Percentiles rank a stretch among this genome's conserved stretches.
Evolutionary conservation across 106 monocot genomes (phyloP).

Genomic region (Dioscorea dumetorum): DNA sequence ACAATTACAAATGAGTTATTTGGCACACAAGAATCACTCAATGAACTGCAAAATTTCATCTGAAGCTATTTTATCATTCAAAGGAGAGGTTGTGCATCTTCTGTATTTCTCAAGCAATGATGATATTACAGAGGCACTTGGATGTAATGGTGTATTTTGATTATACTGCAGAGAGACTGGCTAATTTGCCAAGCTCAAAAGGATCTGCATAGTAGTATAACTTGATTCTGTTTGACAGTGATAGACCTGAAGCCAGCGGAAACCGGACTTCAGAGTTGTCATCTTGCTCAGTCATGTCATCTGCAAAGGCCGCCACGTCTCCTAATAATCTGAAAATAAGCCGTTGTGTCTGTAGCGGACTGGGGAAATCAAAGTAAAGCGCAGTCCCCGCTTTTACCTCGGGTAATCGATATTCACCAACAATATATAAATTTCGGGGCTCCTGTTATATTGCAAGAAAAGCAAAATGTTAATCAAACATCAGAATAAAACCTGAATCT

Average conservation of each 20-base stretch:
- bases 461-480: too few relatives aligned
- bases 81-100: not conserved
- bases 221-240: slow-evolving; percentile 79
- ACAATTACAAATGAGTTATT: not conserved
- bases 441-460: slow-evolving; percentile 41
- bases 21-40: not conserved
- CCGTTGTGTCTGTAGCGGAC: slow-evolving; percentile 35
- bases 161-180: slow-evolving; percentile 50
- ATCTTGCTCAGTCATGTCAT: slow-evolving; percentile 72
- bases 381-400: slow-evolving; percentile 62
- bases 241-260: slow-evolving; percentile 66
- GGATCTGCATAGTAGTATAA: slow-evolving; percentile 82
- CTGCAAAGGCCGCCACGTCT: slow-evolving; percentile 68
- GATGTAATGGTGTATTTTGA: not conserved
- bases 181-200: slow-evolving; percentile 80
- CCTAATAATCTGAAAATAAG: slow-evolving; percentile 65
- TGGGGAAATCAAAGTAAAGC: slow-evolving; percentile 85
- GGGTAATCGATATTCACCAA: slow-evolving; percentile 87
- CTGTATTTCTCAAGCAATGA: not conserved
- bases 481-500: not conserved
- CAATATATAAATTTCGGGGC: slow-evolving; percentile 35
- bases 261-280: slow-evolving; percentile 39
- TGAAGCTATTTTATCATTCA: not conserved
- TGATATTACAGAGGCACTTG: not conserved
- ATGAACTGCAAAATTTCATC: not conserved